phyloP scores from a whole-genome alignment of 1,284 basidiomycete species.

The Trametes versicolor region DNA sequence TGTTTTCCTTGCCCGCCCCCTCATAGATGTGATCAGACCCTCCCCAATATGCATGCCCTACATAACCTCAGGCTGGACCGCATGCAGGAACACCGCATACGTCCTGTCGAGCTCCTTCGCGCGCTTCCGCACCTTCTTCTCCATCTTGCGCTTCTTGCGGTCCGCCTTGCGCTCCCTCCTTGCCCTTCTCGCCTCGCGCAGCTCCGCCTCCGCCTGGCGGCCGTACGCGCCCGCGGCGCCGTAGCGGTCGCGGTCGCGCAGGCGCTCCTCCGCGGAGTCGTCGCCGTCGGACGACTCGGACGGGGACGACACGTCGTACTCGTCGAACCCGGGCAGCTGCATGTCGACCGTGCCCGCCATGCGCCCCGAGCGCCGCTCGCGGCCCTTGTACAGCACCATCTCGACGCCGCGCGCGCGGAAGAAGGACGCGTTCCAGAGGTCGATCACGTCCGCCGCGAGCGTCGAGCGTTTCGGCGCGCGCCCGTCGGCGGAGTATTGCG shows the following conservation, averaged over 20 bases:
- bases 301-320: conserved; percentile 47
- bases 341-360: conserved; percentile 62
- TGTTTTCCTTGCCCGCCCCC: not conserved
- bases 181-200: conserved; percentile 57
- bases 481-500: conserved; percentile 55
- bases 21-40: not conserved
- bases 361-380: conserved; percentile 74
- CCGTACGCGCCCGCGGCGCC: conserved; percentile 43
- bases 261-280: conserved; percentile 52
- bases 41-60: not conserved
- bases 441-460: conserved; percentile 73
- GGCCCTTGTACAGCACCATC: conserved; percentile 78
- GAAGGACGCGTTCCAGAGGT: conserved; percentile 81
- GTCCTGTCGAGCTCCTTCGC: conserved; percentile 66
- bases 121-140: conserved; percentile 68
- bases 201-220: conserved; percentile 49
- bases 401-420: conserved; percentile 77
- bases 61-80: conserved; percentile 42
- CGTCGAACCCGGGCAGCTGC: conserved; percentile 58
- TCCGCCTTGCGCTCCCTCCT: conserved; percentile 61
- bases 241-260: conserved; percentile 44
- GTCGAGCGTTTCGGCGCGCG: conserved; percentile 63
- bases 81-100: conserved; percentile 70
- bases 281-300: conserved; percentile 47
- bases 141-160: conserved; percentile 66